Percentiles rank a stretch among this genome's conserved stretches.
Conservation (phyloP, 2,329 filamentous ascomycete species). For the Apiospora sp. region DNA sequence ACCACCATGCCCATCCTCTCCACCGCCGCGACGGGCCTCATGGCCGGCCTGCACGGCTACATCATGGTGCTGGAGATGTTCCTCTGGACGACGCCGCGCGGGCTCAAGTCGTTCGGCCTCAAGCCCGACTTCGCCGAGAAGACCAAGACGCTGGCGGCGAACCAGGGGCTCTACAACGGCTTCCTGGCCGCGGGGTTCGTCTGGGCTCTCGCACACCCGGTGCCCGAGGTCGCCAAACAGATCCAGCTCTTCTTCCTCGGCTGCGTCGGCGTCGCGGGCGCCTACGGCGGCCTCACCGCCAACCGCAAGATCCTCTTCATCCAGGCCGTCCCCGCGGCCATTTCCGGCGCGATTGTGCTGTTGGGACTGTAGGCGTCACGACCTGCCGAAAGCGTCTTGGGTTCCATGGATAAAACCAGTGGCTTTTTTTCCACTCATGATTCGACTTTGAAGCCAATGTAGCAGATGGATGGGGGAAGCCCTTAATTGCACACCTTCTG, state of each 20-base stretch:
- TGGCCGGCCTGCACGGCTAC: slow-evolving; percentile 24
- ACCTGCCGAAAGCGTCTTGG: too few species aligned
- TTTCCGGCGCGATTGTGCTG: background rate
- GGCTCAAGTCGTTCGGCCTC: slow-evolving; percentile 18
- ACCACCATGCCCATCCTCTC: slow-evolving; percentile 19
- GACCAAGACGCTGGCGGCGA: slow-evolving; percentile 22
- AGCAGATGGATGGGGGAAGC: too few species aligned
- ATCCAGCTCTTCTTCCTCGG: slow-evolving; percentile 24
- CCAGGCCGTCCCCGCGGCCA: slow-evolving; percentile 12
- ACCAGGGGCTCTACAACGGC: slow-evolving; percentile 25
- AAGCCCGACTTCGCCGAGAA: slow-evolving; percentile 24
- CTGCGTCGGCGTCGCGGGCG: slow-evolving; percentile 21
- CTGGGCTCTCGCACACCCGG: slow-evolving; percentile 22
- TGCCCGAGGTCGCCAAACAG: slow-evolving; percentile 11
- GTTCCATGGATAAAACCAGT: too few species aligned
- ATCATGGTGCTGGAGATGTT: slow-evolving; percentile 25
- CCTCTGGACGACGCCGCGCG: slow-evolving; percentile 24
- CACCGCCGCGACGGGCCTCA: slow-evolving; percentile 14
- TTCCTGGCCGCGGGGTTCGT: slow-evolving; percentile 22
- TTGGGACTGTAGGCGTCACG: background rate
- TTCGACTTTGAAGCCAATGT: too few species aligned
- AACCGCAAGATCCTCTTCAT: slow-evolving; percentile 22
- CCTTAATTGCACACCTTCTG: too few species aligned
- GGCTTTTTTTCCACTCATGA: too few species aligned
- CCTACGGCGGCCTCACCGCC: slow-evolving; percentile 22